phyloP scores from a whole-genome alignment of 2,329 filamentous ascomycete species.

The Zymoseptoria tritici region DNA sequence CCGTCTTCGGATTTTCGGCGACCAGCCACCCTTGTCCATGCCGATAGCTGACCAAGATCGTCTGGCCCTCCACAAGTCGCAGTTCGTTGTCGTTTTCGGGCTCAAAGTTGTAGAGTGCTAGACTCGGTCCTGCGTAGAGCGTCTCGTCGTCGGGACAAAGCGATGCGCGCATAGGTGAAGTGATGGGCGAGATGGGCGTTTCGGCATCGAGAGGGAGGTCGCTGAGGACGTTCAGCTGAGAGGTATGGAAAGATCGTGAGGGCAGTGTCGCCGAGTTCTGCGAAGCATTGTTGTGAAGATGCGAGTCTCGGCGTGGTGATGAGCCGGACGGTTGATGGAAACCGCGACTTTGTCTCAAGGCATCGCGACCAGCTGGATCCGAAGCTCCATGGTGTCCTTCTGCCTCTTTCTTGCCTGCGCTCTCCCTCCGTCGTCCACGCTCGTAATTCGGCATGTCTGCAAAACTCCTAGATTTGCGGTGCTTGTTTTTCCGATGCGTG shows the following conservation, averaged over 20 bases:
- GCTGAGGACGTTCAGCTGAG: slow-evolving; percentile 11
- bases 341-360: slow-evolving; percentile 26
- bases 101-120: slow-evolving; percentile 90
- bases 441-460: slow-evolving; percentile 87
- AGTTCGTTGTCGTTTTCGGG: slow-evolving; percentile 96
- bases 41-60: slow-evolving; percentile 92
- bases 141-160: slow-evolving; percentile 67
- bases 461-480: slow-evolving; percentile 53
- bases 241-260: slow-evolving; percentile 19
- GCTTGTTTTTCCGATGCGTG: slow-evolving; percentile 19
- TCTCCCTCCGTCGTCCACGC: slow-evolving; percentile 27
- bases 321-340: neutral
- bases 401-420: slow-evolving; percentile 28
- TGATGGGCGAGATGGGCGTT: slow-evolving; percentile 3
- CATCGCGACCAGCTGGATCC: slow-evolving; percentile 26
- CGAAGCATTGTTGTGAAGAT: neutral
- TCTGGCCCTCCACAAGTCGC: slow-evolving; percentile 84
- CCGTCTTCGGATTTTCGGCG: slow-evolving; percentile 88
- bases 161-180: slow-evolving; percentile 22
- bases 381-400: slow-evolving; percentile 35
- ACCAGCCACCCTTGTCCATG: slow-evolving; percentile 97
- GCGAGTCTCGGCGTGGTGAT: neutral
- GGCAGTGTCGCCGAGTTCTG: slow-evolving; percentile 21
- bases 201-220: slow-evolving; percentile 27
- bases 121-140: slow-evolving; percentile 93